Percentiles rank a stretch among this genome's conserved stretches.
These are phyloP conservation scores for Persicaria tinctoria DNA, from an alignment of 148 eudicot species.

Conservation along the genomic window DNA sequence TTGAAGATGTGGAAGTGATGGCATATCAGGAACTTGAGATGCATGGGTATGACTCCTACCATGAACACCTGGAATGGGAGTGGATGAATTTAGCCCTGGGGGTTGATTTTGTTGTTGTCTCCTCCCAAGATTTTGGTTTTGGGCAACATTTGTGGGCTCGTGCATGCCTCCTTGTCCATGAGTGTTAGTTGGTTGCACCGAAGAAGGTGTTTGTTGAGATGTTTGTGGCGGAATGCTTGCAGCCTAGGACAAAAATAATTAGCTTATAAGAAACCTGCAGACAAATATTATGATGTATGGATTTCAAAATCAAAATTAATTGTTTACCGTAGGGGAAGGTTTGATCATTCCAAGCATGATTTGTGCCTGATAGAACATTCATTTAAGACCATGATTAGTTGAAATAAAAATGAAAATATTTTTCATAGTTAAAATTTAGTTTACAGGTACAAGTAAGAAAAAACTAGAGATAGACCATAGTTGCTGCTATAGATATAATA, in stretches of 20 bases:
- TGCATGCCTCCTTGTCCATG: slow-evolving; percentile 41
- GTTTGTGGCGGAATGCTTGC: slow-evolving; percentile 47
- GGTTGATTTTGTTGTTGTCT: slow-evolving; percentile 52
- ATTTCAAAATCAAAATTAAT: background rate
- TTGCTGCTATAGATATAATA: too few relatives aligned
- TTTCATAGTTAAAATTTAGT: background rate
- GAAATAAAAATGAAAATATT: too few relatives aligned
- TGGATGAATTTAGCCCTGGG: slow-evolving; percentile 30
- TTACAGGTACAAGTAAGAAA: background rate
- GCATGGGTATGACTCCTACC: slow-evolving; percentile 42
- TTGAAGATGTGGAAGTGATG: slow-evolving; percentile 44
- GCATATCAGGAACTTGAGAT: slow-evolving; percentile 56
- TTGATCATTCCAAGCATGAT: slow-evolving; percentile 98
- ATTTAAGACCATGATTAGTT: too few relatives aligned
- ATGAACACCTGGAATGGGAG: slow-evolving; percentile 35
- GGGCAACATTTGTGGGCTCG: slow-evolving; percentile 43
- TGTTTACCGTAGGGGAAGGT: slow-evolving; percentile 61
- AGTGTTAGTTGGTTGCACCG: slow-evolving; percentile 41
- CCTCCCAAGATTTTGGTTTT: slow-evolving; percentile 31
- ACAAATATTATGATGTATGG: background rate
- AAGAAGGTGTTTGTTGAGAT: slow-evolving; percentile 31
- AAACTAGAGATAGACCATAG: too few relatives aligned
- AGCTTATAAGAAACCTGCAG: background rate
- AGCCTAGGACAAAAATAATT: slow-evolving; percentile 23
- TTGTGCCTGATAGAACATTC: slow-evolving; percentile 56